A percentile compares a stretch with the other conserved stretches of the same genome.
phyloP scores from a whole-genome alignment of 768 basidiomycete genomes.

The Mycena belliarum region DNA sequence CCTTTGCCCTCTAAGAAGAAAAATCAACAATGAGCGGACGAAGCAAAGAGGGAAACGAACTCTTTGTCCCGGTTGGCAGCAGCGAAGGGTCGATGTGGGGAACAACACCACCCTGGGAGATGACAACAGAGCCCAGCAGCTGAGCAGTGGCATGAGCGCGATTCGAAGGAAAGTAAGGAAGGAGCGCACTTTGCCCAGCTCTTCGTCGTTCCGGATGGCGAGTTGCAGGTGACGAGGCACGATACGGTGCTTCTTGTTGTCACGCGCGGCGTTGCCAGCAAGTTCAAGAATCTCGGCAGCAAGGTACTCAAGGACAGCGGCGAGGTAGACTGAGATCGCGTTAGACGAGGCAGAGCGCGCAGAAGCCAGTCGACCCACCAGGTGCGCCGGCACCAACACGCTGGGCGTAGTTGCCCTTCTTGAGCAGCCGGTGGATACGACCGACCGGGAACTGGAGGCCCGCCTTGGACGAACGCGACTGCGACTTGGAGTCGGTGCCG shows the following conservation, averaged over 20 bases:
- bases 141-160: neutral
- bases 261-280: constrained; percentile 72
- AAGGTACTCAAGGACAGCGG: constrained; percentile 79
- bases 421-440: constrained; percentile 76
- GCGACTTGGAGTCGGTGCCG: constrained; percentile 41
- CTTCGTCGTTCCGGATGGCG: constrained; percentile 81
- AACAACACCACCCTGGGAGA: constrained; percentile 15
- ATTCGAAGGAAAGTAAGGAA: neutral
- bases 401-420: constrained; percentile 74
- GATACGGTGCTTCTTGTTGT: constrained; percentile 81
- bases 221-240: constrained; percentile 81
- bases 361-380: constrained; percentile 33
- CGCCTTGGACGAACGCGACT: constrained; percentile 62
- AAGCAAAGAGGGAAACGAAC: neutral
- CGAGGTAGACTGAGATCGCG: constrained; percentile 61
- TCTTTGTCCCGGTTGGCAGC: constrained; percentile 3
- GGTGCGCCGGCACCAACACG: constrained; percentile 79
- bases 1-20: neutral
- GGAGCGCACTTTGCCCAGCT: constrained; percentile 32
- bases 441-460: constrained; percentile 77
- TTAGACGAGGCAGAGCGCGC: neutral
- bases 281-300: constrained; percentile 83
- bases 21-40: neutral
- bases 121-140: constrained; percentile 15
- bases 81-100: constrained; percentile 3